These are phyloP conservation scores for Plasmopara halstedii DNA, from an alignment of 352 stramenopile genomes.

Conservation along the genomic window DNA sequence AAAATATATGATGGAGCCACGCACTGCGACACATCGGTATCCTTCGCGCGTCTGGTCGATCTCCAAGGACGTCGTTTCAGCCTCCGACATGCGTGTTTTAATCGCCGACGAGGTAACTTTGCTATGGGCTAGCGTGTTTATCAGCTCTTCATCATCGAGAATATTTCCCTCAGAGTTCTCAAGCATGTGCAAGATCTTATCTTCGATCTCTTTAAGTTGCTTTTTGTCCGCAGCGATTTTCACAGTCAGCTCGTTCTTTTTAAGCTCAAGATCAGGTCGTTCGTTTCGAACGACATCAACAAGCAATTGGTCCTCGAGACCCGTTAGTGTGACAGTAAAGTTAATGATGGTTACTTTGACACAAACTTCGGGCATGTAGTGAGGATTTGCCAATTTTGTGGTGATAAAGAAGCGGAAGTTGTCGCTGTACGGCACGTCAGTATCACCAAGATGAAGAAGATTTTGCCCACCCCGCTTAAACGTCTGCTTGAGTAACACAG, in stretches of 20 bases:
- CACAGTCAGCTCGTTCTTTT: slow-evolving; percentile 90
- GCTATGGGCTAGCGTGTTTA: slow-evolving; percentile 84
- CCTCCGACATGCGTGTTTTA: slow-evolving; percentile 84
- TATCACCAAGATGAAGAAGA: slow-evolving; percentile 87
- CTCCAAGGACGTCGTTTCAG: slow-evolving; percentile 83
- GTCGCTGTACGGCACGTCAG: slow-evolving; percentile 88
- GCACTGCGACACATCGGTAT: slow-evolving; percentile 86
- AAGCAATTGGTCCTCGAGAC: slow-evolving; percentile 89
- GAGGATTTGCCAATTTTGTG: slow-evolving; percentile 90
- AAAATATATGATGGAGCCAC: slow-evolving; percentile 92
- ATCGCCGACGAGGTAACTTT: slow-evolving; percentile 90
- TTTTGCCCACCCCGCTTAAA: slow-evolving; percentile 90
- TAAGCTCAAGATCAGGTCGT: slow-evolving; percentile 86
- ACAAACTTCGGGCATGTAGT: slow-evolving; percentile 94
- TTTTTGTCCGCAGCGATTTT: slow-evolving; percentile 91
- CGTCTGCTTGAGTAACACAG: slow-evolving; percentile 89
- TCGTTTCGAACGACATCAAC: slow-evolving; percentile 91
- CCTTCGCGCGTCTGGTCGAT: slow-evolving; percentile 88
- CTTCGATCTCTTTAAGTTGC: slow-evolving; percentile 91
- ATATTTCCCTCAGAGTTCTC: slow-evolving; percentile 92
- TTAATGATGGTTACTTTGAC: slow-evolving; percentile 95
- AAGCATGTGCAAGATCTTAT: slow-evolving; percentile 92
- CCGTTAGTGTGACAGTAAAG: slow-evolving; percentile 90
- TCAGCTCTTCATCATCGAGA: slow-evolving; percentile 91
- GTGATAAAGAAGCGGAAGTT: slow-evolving; percentile 93